Percentiles rank a stretch among this genome's conserved stretches.
Evolutionary conservation across 2,329 filamentous ascomycete species (phyloP).

Genomic region (Cladosporium phlei): DNA sequence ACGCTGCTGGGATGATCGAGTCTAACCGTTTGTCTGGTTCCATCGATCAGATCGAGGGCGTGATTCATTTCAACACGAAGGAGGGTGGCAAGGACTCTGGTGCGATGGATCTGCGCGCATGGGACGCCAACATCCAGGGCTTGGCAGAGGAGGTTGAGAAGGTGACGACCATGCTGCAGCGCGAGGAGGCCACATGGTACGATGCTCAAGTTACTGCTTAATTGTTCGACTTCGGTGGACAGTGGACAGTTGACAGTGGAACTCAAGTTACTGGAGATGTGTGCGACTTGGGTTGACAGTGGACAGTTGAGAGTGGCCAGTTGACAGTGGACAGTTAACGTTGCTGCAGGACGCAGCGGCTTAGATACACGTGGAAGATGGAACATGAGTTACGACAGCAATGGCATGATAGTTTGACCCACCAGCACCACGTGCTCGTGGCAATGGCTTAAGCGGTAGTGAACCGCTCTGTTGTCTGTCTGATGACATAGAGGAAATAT

Average conservation of each 20-base stretch:
- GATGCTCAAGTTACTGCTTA: conserved; percentile 36
- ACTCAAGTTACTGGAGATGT: neutral
- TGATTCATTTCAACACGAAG: conserved; percentile 81
- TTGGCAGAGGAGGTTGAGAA: conserved; percentile 86
- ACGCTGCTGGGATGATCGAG: conserved; percentile 92
- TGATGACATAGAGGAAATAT: too few relatives aligned
- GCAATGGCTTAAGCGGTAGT: too few relatives aligned
- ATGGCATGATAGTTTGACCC: neutral
- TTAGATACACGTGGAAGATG: too few relatives aligned
- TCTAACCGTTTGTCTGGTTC: conserved; percentile 80
- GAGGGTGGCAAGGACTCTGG: conserved; percentile 27
- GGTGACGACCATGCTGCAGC: conserved; percentile 74
- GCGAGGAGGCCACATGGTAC: conserved; percentile 63
- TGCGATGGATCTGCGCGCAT: conserved; percentile 70
- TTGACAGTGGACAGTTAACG: neutral
- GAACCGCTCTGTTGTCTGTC: too few relatives aligned
- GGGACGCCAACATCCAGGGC: conserved; percentile 84
- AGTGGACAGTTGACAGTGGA: neutral
- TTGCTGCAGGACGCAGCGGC: too few relatives aligned
- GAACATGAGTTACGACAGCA: conserved; percentile 10
- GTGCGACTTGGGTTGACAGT: too few relatives aligned
- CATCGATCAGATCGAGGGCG: conserved; percentile 87
- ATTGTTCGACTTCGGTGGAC: conserved; percentile 12
- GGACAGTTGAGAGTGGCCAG: too few relatives aligned
- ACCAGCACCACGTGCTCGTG: too few relatives aligned